Conservation (phyloP, 2,329 filamentous ascomycete species). For the Colletotrichum tamarilloi region DNA sequence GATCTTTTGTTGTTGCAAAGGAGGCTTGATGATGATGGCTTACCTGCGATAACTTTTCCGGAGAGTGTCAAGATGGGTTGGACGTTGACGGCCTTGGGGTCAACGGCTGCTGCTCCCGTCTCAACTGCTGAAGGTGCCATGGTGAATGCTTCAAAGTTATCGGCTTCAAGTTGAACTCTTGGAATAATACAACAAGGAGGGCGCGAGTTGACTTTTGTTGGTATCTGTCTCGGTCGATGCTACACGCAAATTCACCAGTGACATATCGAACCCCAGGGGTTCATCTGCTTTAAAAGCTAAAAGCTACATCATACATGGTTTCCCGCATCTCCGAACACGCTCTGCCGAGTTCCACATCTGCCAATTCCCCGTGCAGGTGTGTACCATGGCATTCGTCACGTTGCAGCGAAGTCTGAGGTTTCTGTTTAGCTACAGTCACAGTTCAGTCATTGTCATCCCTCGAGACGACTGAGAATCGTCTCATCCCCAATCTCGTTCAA, state of each 20-base stretch:
- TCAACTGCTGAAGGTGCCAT: conserved; percentile 17
- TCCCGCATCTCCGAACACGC: too few relatives aligned
- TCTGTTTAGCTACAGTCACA: too few relatives aligned
- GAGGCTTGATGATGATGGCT: conserved; percentile 17
- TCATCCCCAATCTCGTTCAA: neutral
- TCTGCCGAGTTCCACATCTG: too few relatives aligned
- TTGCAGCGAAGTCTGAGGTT: too few relatives aligned
- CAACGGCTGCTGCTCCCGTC: neutral
- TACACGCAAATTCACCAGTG: neutral
- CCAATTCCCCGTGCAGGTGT: too few relatives aligned
- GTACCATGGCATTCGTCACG: too few relatives aligned
- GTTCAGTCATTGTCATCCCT: neutral
- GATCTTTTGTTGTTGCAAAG: too few relatives aligned
- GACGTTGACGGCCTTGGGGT: conserved; percentile 6
- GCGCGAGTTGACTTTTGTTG: too few relatives aligned
- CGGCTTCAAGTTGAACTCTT: neutral
- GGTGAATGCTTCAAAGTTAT: neutral
- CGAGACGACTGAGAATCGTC: conserved; percentile 3
- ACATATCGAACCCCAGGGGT: neutral
- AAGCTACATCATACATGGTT: too few relatives aligned
- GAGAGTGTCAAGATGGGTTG: conserved; percentile 42
- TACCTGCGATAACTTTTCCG: conserved; percentile 52
- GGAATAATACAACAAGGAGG: too few relatives aligned
- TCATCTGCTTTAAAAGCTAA: neutral
- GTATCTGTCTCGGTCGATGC: too few relatives aligned